Evolutionary conservation across 495 filamentous ascomycete genomes (phyloP), one percentile per base, ranked within the genome.

Genomic region (Lentithecium fluviatile): DNA sequence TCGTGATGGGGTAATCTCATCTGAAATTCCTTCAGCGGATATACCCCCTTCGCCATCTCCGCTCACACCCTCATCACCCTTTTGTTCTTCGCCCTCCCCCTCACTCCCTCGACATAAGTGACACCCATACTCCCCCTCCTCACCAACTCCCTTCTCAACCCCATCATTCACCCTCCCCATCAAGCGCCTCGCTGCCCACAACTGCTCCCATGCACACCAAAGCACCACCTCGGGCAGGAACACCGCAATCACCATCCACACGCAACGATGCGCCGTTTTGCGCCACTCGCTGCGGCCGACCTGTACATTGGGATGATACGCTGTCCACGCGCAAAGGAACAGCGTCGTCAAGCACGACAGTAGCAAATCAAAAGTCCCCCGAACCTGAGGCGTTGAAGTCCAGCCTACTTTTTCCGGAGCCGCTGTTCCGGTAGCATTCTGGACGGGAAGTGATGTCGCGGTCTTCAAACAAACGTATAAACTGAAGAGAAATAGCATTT

Each of bases 251-350:
- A 46, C 19, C 60, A 61, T 68, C 60, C 65, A 64, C 21, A 43
- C 15, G 0, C 52, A 1, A 20, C 60, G 47, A 17, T 56, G 49
- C 5, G 37, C 12, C 2, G 43, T 40, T 2, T n/a, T 20, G 6
- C 23, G 13, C 15, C 1, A 58, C n/a, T 34, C 8, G 10, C 17
- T 45, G 4, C 29, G 10, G 3, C 10, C 29, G 29, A n/a, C 23
- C 21, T 3, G 37, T 11, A 68, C 42, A 34, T 68, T 68, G 10
- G 65, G 65, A 60, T 64, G 60, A 26, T 68, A 68, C 21, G 65
- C 49, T 15, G 65, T 68, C 60, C 60, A 68, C 0, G 65, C 65
- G 40, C 65, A 68, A 2, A 68, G 56, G 4, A 52, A 46, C 1
- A 68, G 47, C 15, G 65, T 68, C 6, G 65, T 68, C 0, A 60